Percentiles rank a stretch among this genome's conserved stretches.
Evolutionary conservation across 2,329 filamentous ascomycete species (phyloP).

Genomic region (Escovopsis sp.): DNA sequence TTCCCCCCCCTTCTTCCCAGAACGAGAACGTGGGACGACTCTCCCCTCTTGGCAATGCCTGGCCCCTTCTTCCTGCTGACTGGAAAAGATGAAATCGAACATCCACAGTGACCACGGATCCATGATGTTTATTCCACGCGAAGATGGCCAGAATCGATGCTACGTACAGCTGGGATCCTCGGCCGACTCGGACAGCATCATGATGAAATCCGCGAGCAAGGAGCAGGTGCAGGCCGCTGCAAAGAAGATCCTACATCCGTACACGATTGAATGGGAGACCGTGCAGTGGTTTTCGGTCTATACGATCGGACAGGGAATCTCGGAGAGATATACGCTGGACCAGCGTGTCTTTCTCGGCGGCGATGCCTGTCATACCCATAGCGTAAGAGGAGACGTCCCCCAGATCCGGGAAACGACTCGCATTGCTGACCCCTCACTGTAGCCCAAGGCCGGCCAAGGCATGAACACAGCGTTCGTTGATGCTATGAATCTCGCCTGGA

Average conservation of each 20-base stretch:
- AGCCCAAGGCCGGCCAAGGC: constrained; percentile 64
- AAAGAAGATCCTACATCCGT: constrained; percentile 50
- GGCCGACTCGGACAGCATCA: constrained; percentile 45
- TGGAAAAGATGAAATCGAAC: constrained; percentile 50
- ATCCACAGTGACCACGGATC: constrained; percentile 62
- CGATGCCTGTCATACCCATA: constrained; percentile 69
- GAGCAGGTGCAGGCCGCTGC: constrained; percentile 50
- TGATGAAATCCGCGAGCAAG: constrained; percentile 47
- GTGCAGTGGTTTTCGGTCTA: constrained; percentile 67
- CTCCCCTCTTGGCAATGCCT: too few relatives aligned
- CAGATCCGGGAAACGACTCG: neutral
- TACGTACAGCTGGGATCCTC: constrained; percentile 55
- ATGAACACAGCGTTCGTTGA: constrained; percentile 73
- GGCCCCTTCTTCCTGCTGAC: constrained; percentile 26
- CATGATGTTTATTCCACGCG: constrained; percentile 67
- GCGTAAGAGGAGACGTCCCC: constrained; percentile 30
- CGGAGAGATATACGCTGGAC: constrained; percentile 51
- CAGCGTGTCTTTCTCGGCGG: constrained; percentile 61
- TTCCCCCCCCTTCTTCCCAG: neutral
- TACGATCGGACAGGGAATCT: constrained; percentile 60
- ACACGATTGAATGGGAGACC: constrained; percentile 50
- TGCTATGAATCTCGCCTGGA: constrained; percentile 87
- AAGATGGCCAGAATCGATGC: constrained; percentile 52
- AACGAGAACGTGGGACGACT: too few relatives aligned
- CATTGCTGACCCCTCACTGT: constrained; percentile 25